Conservation (phyloP, 1,139 yeast species). For the Suhomyces guaymorum region DNA sequence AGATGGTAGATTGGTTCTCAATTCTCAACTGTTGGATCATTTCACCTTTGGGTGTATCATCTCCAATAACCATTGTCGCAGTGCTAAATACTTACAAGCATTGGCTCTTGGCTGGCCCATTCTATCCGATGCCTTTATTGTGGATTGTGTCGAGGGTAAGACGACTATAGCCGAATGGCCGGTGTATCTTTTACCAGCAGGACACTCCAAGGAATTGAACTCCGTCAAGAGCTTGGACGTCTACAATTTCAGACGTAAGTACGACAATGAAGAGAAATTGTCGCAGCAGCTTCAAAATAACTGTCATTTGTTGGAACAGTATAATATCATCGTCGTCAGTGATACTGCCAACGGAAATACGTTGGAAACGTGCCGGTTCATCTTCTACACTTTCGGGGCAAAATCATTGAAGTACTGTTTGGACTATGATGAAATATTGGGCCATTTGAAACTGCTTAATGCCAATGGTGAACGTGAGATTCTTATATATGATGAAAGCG, state of each 20-base stretch:
- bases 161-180: conserved; percentile 41
- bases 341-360: conserved; percentile 25
- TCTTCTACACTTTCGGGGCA: conserved; percentile 52
- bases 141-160: conserved; percentile 46
- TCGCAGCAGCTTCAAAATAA: conserved; percentile 43
- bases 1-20: conserved; percentile 14
- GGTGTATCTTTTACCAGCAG: conserved; percentile 70
- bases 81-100: conserved; percentile 78
- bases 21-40: conserved; percentile 18
- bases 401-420: conserved; percentile 21
- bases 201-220: conserved; percentile 48
- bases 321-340: conserved; percentile 32
- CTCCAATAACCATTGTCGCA: conserved; percentile 58
- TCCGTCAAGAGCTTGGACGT: conserved; percentile 45
- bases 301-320: conserved; percentile 30
- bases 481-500: conserved; percentile 31
- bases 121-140: conserved; percentile 58
- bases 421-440: conserved; percentile 12
- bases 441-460: conserved; percentile 4
- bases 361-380: conserved; percentile 42
- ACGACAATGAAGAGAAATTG: conserved; percentile 25
- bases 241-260: conserved; percentile 36
- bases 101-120: conserved; percentile 92
- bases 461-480: conserved; percentile 12
- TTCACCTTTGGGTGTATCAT: conserved; percentile 65